These are phyloP conservation scores for Verbascum thapsus DNA, from an alignment of 257 asterid species.

Conservation along the genomic window DNA sequence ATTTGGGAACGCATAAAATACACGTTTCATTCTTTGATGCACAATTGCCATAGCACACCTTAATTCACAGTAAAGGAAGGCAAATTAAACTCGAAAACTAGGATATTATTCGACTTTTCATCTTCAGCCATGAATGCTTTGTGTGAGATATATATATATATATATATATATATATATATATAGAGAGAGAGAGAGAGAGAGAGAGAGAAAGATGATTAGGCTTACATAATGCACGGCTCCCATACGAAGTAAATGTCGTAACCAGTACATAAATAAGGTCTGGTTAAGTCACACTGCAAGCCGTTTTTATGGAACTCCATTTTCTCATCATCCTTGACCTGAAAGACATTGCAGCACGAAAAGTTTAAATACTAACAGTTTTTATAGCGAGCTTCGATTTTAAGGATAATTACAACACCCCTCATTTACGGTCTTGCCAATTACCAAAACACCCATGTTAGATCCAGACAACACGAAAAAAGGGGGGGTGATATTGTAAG, in stretches of 20 bases:
- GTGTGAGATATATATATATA: no score
- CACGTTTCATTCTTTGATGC: conserved; percentile 86
- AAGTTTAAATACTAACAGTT: no score
- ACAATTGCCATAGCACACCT: conserved; percentile 99
- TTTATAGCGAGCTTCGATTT: no score
- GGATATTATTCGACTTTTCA: no score
- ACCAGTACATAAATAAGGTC: conserved; percentile 94
- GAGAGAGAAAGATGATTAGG: conserved; percentile 15
- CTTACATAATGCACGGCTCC: conserved; percentile 96
- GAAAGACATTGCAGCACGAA: conserved; percentile 24
- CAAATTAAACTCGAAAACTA: no score
- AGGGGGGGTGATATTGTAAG: no score
- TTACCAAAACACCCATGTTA: no score
- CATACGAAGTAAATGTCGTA: conserved; percentile 90
- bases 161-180: no score
- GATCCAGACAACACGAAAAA: no score
- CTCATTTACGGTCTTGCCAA: no score
- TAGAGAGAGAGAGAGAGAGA: not conserved
- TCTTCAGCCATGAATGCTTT: no score
- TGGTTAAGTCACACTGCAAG: conserved; percentile 36
- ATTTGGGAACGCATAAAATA: conserved; percentile 77
- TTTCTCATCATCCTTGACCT: conserved; percentile 48
- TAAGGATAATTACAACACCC: no score
- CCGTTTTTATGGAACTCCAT: conserved; percentile 31
- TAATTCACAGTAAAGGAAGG: not conserved